phyloP scores from a whole-genome alignment of 176 grass and related monocot species.

The Triticum monococcum region DNA sequence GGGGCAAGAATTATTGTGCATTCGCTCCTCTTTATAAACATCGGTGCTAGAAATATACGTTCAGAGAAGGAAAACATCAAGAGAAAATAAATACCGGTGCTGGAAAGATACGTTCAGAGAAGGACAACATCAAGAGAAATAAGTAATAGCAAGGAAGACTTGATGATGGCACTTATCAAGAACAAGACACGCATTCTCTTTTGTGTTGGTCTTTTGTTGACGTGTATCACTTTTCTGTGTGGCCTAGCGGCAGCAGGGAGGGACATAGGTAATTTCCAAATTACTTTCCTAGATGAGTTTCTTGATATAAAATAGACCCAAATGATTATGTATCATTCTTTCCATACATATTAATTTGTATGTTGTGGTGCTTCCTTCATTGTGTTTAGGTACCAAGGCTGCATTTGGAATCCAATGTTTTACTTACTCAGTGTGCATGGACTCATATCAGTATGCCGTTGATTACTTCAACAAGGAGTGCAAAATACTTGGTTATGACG shows the following conservation, averaged over 20 bases:
- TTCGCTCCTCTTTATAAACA: too few species aligned
- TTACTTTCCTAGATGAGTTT: neutral
- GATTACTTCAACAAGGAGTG: neutral
- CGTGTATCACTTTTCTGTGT: neutral
- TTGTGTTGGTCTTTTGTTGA: neutral
- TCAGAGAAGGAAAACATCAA: too few species aligned
- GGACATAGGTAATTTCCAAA: neutral
- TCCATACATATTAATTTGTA: neutral
- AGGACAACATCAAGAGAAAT: neutral
- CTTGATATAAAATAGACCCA: neutral
- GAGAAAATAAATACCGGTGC: too few species aligned
- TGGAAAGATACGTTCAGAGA: neutral
- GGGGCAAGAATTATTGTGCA: too few species aligned
- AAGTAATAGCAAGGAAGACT: neutral
- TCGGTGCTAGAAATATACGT: too few species aligned
- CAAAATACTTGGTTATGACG: neutral
- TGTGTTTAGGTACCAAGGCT: neutral
- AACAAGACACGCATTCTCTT: neutral
- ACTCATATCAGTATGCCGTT: neutral
- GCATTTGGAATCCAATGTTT: neutral
- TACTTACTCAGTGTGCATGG: neutral
- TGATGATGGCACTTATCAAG: neutral
- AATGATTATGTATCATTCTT: neutral
- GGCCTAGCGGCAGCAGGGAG: neutral
- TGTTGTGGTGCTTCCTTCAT: neutral